Evolutionary conservation across 441 rosid species (phyloP).

Genomic region (Erodium moschatum): DNA sequence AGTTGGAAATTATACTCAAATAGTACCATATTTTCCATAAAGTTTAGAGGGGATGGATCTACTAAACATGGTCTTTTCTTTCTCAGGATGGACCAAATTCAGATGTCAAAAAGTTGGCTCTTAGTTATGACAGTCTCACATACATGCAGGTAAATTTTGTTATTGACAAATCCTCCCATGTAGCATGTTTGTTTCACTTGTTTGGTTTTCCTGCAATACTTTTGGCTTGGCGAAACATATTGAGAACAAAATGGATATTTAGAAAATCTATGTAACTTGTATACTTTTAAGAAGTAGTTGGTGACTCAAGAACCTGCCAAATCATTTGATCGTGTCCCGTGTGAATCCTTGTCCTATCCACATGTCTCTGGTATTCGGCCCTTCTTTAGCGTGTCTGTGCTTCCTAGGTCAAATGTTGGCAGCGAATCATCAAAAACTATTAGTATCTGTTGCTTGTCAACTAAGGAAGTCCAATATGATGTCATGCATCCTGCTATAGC

Average conservation of each 20-base stretch:
- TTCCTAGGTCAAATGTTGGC: neutral
- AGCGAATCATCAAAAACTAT: no score
- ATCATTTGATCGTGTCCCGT: neutral
- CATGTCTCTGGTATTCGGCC: no score
- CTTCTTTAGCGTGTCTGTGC: no score
- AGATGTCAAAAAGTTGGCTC: conserved; percentile 57
- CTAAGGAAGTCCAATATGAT: no score
- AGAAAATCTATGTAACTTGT: neutral
- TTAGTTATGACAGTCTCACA: conserved; percentile 70
- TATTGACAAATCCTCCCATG: neutral
- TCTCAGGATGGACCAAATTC: conserved; percentile 71
- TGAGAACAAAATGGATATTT: conserved; percentile 1
- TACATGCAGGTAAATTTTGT: conserved; percentile 58
- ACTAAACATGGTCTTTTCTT: conserved; percentile 10
- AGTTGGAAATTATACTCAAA: conserved; percentile 5
- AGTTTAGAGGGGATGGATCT: conserved; percentile 9
- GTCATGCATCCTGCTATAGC: no score
- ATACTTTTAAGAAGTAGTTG: neutral
- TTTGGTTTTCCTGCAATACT: neutral
- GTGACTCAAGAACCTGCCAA: no score
- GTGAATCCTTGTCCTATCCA: no score
- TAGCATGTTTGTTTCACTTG: neutral
- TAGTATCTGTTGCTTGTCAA: no score
- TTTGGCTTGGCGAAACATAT: neutral
- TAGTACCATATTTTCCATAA: neutral